phyloP scores from a whole-genome alignment of 2,329 filamentous ascomycete species.

The Herpotrichia juniperi region DNA sequence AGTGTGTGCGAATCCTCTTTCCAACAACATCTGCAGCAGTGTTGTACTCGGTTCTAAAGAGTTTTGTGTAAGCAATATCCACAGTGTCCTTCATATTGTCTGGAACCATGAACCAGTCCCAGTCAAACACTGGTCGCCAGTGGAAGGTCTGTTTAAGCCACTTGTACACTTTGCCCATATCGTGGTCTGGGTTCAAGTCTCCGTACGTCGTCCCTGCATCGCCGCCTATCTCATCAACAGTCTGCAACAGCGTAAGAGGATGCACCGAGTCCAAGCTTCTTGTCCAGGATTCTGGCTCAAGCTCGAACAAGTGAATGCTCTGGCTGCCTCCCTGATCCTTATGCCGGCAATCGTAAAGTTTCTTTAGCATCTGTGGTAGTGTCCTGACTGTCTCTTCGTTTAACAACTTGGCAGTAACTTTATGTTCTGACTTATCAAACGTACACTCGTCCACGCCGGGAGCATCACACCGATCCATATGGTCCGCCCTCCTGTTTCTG shows the following conservation, averaged over 20 bases:
- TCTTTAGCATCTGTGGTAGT: conserved; percentile 14
- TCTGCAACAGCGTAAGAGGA: conserved; percentile 25
- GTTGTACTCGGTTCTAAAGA: background rate
- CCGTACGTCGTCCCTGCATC: background rate
- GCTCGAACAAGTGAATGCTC: background rate
- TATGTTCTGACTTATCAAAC: background rate
- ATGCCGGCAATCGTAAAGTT: conserved; percentile 4
- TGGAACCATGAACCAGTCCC: conserved; percentile 28
- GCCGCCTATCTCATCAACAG: background rate
- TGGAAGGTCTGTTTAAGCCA: conserved; percentile 26
- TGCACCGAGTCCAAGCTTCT: conserved; percentile 23
- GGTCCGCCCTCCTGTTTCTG: no score
- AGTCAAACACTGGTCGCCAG: conserved; percentile 36
- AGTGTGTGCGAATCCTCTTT: conserved; percentile 16
- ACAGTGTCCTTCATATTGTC: conserved; percentile 8
- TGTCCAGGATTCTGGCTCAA: conserved; percentile 19
- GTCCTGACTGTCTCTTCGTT: background rate
- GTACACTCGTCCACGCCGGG: background rate
- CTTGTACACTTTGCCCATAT: conserved; percentile 14
- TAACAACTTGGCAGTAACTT: background rate
- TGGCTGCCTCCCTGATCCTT: background rate
- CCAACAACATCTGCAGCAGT: background rate
- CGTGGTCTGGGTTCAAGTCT: background rate
- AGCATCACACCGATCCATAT: no score
- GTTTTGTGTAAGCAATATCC: conserved; percentile 3